Base-by-base conservation (phyloP, 1,284 basidiomycete genomes). In the Hemileia vastatrix region DNA sequence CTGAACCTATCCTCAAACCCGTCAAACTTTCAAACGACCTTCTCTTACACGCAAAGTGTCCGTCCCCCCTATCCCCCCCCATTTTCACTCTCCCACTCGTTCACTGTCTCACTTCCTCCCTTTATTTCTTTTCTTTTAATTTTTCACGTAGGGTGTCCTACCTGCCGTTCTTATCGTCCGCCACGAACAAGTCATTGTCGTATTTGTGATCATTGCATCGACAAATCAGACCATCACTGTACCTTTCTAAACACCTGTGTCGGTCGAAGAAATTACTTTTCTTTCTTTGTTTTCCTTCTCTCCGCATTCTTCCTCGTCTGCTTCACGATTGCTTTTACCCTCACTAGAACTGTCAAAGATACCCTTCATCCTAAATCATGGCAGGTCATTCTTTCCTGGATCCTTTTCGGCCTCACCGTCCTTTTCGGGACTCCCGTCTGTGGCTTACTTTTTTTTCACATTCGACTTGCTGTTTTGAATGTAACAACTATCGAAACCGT, bases 241-340 rank as follows among this genome's bases (percentile, higher is more conserved):
- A 73, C 71, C 33, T 76, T 75, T 43, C 67, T 76, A 13, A 76
- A 76, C 63, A 72, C 68, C 23, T 76, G 75, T 51, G 71, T 76
- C 52, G 75, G 73, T 0, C 65, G 72, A 5, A 64, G 72, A 15
- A 76, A 76, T 65, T 76, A 76, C 57, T 66, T 71, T 31, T 43
- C 67, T 2, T 76, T 76, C 53, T 67, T 74, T 54, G 69, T 68
- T 11, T 74, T 76, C 49, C 63, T 76, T 6, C 33, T 65, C 15
- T 51, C 64, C n/a, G 53, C 54, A 36, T 31, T 69, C 3, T 9
- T 64, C 2, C 55, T 67, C 0, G 66, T 63, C 31, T 66, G 70
- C 15, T 6, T 69, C 2, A 36, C 65, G 4, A 51, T 70, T 4
- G 68, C 52, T 11, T 69, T 60, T 33, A 69, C 65, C 6, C 63